phyloP scores from a whole-genome alignment of 805 yeast genomes.

The Tetrapisispora fleetii region DNA sequence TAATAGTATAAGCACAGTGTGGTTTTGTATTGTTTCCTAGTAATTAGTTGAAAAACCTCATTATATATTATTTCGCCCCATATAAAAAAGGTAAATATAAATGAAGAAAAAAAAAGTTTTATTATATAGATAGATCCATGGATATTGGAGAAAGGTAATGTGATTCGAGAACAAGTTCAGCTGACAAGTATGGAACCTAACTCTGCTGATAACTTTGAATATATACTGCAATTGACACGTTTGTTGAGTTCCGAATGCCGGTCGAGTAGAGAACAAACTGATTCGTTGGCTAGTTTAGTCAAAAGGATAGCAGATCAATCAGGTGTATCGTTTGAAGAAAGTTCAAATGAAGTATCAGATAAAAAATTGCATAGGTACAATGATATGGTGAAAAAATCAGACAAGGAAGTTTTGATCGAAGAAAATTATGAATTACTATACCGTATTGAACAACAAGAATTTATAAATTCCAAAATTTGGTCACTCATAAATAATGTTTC shows the following conservation, averaged over 20 bases:
- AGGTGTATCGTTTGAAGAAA: conserved; percentile 18
- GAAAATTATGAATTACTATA: conserved; percentile 23
- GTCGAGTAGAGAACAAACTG: conserved; percentile 22
- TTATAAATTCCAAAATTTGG: conserved; percentile 18
- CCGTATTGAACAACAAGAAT: conserved; percentile 25
- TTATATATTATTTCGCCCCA: too few relatives aligned
- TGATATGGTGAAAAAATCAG: conserved; percentile 6
- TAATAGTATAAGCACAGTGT: too few relatives aligned
- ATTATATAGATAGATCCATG: neutral
- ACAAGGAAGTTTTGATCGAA: conserved; percentile 13
- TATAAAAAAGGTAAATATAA: too few relatives aligned
- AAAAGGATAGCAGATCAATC: conserved; percentile 24
- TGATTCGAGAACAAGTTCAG: neutral
- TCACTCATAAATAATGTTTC: conserved; percentile 19
- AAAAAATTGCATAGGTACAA: conserved; percentile 8
- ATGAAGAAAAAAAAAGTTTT: neutral
- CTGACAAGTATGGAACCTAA: conserved; percentile 8
- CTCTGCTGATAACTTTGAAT: conserved; percentile 22
- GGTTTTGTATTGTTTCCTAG: too few relatives aligned
- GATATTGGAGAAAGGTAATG: neutral
- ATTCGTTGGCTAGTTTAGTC: conserved; percentile 16
- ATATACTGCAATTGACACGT: conserved; percentile 19
- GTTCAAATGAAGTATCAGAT: conserved; percentile 8
- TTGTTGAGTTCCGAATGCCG: conserved; percentile 18
- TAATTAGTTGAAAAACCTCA: too few relatives aligned